Percentiles rank a stretch among this genome's conserved stretches.
phyloP scores from a whole-genome alignment of 129 eudicot species.

The Saussurea involucrata region DNA sequence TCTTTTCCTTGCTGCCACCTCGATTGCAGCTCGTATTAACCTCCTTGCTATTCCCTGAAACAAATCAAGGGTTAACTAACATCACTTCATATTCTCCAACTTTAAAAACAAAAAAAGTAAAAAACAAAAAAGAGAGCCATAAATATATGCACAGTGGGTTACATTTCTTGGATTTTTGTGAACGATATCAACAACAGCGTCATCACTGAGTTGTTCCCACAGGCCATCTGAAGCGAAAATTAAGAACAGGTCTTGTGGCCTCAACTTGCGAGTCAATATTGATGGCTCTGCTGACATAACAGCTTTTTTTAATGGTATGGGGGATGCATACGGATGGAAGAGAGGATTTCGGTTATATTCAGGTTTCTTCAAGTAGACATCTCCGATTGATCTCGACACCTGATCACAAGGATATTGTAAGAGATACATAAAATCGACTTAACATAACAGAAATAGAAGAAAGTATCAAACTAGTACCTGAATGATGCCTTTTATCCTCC shows the following conservation, averaged over 20 bases:
- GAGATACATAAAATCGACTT: background rate
- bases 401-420: slow-evolving; percentile 9
- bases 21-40: slow-evolving; percentile 59
- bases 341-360: slow-evolving; percentile 67
- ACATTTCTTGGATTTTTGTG: slow-evolving; percentile 64
- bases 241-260: slow-evolving; percentile 56
- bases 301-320: slow-evolving; percentile 59
- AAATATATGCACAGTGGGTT: slow-evolving; percentile 2
- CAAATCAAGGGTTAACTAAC: slow-evolving; percentile 1
- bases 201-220: slow-evolving; percentile 84
- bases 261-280: slow-evolving; percentile 50
- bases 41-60: slow-evolving; percentile 79
- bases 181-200: slow-evolving; percentile 74
- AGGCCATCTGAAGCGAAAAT: slow-evolving; percentile 93
- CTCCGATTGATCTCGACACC: slow-evolving; percentile 94
- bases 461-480: slow-evolving; percentile 38
- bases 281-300: slow-evolving; percentile 87
- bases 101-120: background rate
- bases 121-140: background rate
- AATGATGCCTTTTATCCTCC: slow-evolving; percentile 78
- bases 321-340: slow-evolving; percentile 55
- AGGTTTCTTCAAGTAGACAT: slow-evolving; percentile 73
- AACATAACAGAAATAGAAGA: background rate
- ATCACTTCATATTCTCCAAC: background rate
- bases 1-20: slow-evolving; percentile 60